A percentile compares a stretch with the other conserved stretches of the same genome.
Evolutionary conservation across 108 stramenopile species (phyloP).

Genomic region (Bacterosira constricta): DNA sequence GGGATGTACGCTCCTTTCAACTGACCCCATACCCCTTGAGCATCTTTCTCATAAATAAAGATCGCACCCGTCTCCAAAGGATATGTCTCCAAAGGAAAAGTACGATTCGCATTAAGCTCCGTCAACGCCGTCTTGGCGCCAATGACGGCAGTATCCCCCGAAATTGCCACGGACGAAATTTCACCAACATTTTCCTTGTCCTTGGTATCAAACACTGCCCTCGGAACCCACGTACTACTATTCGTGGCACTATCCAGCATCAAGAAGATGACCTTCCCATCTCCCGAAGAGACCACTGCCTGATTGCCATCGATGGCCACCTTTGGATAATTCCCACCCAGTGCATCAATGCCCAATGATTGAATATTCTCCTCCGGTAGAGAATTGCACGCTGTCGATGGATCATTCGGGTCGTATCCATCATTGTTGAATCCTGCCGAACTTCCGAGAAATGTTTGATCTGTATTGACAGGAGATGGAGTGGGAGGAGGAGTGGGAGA

Average conservation of each 20-base stretch:
- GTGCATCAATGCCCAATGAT: background rate
- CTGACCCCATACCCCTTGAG: slow-evolving; percentile 10
- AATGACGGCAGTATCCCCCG: slow-evolving; percentile 16
- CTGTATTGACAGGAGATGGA: too few species aligned
- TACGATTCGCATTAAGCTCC: background rate
- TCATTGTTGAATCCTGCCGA: too few species aligned
- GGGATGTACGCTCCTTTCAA: slow-evolving; percentile 9
- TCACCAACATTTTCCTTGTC: slow-evolving; percentile 15
- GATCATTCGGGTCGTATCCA: too few species aligned
- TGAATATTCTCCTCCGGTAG: background rate
- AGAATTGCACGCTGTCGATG: background rate
- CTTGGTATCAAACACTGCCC: slow-evolving; percentile 10
- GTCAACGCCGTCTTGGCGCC: slow-evolving; percentile 17
- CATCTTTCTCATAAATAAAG: slow-evolving; percentile 20
- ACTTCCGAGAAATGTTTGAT: too few species aligned
- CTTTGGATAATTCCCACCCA: slow-evolving; percentile 1
- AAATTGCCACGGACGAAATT: slow-evolving; percentile 15
- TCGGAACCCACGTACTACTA: slow-evolving; percentile 4
- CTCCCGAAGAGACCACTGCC: slow-evolving; percentile 14
- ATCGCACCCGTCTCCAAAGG: slow-evolving; percentile 15
- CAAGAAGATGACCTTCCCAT: slow-evolving; percentile 21
- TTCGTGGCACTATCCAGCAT: background rate
- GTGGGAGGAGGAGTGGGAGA: too few species aligned
- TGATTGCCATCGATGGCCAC: slow-evolving; percentile 21
- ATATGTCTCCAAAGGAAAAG: too few species aligned